Base-by-base conservation (phyloP, 2,329 filamentous ascomycete species). In the Fusarium chaquense region DNA sequence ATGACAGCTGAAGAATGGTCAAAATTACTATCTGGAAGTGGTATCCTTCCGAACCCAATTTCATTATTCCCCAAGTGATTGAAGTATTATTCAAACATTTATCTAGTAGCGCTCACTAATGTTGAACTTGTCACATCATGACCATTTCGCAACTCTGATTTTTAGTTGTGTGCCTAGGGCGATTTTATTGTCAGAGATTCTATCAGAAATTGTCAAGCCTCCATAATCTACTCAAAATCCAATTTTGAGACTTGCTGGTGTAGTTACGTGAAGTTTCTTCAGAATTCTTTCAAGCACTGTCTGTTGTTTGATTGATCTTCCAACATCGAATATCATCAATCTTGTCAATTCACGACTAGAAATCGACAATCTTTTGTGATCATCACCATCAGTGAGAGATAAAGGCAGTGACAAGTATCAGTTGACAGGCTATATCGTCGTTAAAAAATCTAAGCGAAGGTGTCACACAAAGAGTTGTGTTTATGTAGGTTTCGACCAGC, bases 401-500 rank as follows among this genome's bases (percentile, higher is more conserved):
- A 2, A 22, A 59, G 20, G 30, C 47, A 9, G 40, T 40, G n/a
- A 60, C 62, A 16, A 44, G 40, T 58, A 54, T 53, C 53, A 58
- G 56, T 30, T 12, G 36, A 20, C 20, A 36, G 33, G 33, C 18
- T 26, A 38, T 56, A 44, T 38, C 41, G 33, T 65, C 20, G 43
- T 33, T 11, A 32, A 65, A 16, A 33, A 40, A 49, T 28, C 62
- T 65, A 59, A 59, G 33, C 22, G 9, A 52, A n/a, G 28, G 32
- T 24, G 52, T 54, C 32, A 24, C 36, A 65, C 53, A 62, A 54
- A 54, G 46, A 38, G 58, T 32, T 28, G 60, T 70, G 52, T 68
- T 49, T 16, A 73, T 65, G 52, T 58, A 22, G 51, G 10, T 30
- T 11, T 30, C 54, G 51, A 45, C 62, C 47, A 65, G 66, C 60